Conservation (phyloP, 192 early-diverging fungal genomes). For the Podila epicladia region DNA sequence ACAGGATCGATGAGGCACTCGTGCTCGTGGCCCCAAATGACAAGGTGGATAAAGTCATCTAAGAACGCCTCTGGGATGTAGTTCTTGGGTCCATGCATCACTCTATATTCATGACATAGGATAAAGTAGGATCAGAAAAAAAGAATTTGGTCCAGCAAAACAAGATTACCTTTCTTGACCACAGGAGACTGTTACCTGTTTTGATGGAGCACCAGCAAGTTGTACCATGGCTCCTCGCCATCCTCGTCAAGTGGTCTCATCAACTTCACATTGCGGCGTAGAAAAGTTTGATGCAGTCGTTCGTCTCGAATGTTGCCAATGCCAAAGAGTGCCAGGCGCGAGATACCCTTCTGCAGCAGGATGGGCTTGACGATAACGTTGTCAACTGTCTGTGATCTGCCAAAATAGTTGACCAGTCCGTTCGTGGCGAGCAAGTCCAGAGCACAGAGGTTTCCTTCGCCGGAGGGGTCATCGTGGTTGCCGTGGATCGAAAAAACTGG, state of each 20-base stretch:
- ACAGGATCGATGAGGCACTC: constrained; percentile 88
- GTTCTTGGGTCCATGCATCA: constrained; percentile 80
- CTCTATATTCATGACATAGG: constrained; percentile 42
- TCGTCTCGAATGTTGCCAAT: constrained; percentile 95
- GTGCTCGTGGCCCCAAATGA: constrained; percentile 98
- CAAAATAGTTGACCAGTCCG: constrained; percentile 96
- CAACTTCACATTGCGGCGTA: constrained; percentile 75
- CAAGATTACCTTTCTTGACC: not conserved
- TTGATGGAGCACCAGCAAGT: constrained; percentile 92
- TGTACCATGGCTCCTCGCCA: constrained; percentile 81
- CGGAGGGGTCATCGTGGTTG: constrained; percentile 96
- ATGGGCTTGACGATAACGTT: constrained; percentile 84
- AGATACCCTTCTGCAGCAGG: constrained; percentile 80
- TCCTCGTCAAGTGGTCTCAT: constrained; percentile 72
- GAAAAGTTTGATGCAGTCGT: constrained; percentile 82
- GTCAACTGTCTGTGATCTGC: constrained; percentile 75
- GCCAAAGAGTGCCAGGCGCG: constrained; percentile 86
- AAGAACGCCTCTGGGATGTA: constrained; percentile 92
- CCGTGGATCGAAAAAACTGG: constrained; percentile 98
- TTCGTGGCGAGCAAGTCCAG: constrained; percentile 82
- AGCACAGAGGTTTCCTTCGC: constrained; percentile 83
- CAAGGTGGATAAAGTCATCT: constrained; percentile 80
- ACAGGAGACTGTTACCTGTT: constrained; percentile 65
- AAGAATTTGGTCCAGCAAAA: not conserved
- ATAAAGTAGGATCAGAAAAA: not conserved